These are phyloP conservation scores for Sanchytrium tribonematis DNA, from an alignment of 371 early-diverging fungal genomes.

Conservation along the genomic window DNA sequence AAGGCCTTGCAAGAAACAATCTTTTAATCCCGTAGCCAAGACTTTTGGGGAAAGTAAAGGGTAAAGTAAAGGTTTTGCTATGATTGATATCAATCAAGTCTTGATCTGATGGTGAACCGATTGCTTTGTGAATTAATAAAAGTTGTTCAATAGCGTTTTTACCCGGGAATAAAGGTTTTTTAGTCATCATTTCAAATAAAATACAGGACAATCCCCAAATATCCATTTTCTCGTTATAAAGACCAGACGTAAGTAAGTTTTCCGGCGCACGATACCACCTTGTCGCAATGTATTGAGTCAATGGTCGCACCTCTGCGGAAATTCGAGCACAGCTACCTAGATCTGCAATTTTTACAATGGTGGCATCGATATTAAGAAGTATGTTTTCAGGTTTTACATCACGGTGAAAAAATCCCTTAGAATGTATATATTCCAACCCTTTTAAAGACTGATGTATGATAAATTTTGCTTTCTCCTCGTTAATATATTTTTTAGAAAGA, in stretches of 20 bases:
- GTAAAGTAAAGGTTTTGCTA: background rate
- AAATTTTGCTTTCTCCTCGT: slow-evolving; percentile 17
- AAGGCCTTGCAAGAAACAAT: background rate
- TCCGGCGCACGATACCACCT: slow-evolving; percentile 35
- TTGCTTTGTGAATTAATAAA: slow-evolving; percentile 28
- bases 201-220: slow-evolving; percentile 36
- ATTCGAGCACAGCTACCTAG: slow-evolving; percentile 36
- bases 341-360: slow-evolving; percentile 27
- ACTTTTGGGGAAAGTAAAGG: background rate
- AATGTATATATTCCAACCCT: slow-evolving; percentile 28
- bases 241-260: slow-evolving; percentile 23
- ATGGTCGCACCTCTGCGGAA: slow-evolving; percentile 21
- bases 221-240: slow-evolving; percentile 30
- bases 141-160: slow-evolving; percentile 35
- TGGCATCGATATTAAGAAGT: slow-evolving; percentile 22
- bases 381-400: slow-evolving; percentile 41
- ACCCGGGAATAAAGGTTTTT: slow-evolving; percentile 33
- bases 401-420: slow-evolving; percentile 33
- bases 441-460: slow-evolving; percentile 28
- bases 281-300: slow-evolving; percentile 34
- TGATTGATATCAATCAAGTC: slow-evolving; percentile 14
- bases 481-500: slow-evolving; percentile 22
- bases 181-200: slow-evolving; percentile 23
- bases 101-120: slow-evolving; percentile 29
- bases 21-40: background rate